Percentiles rank a stretch among this genome's conserved stretches.
These are phyloP conservation scores for Chernovozyma aurita DNA, from an alignment of 1,139 yeast genomes.

Conservation along the genomic window DNA sequence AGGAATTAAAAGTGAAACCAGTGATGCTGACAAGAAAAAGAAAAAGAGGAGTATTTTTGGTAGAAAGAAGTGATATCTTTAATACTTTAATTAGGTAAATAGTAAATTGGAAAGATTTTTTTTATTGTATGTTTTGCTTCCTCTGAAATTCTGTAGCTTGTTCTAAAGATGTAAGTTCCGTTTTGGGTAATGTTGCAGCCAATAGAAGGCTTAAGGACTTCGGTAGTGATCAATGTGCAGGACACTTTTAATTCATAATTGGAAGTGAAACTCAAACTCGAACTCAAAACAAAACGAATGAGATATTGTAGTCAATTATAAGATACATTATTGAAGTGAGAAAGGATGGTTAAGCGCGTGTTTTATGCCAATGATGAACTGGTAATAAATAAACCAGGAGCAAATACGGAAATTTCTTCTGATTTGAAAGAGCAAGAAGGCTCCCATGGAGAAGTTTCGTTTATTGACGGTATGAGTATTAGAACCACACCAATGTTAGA, in stretches of 20 bases:
- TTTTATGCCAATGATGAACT: slow-evolving; percentile 53
- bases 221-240: no score
- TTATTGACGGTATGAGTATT: slow-evolving; percentile 51
- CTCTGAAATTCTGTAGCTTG: not conserved
- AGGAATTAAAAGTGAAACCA: slow-evolving; percentile 15
- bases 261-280: no score
- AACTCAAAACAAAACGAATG: no score
- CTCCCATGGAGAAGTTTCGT: slow-evolving; percentile 36
- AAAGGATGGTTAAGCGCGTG: slow-evolving; percentile 25
- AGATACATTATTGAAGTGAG: no score
- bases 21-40: slow-evolving; percentile 19
- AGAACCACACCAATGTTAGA: slow-evolving; percentile 47
- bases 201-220: no score
- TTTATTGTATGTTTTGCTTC: not conserved
- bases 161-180: no score
- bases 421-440: slow-evolving; percentile 37
- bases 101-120: not conserved
- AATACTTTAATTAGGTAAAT: no score
- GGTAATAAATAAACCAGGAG: slow-evolving; percentile 45
- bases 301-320: no score
- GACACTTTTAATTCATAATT: no score
- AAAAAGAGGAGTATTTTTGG: slow-evolving; percentile 34
- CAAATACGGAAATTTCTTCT: slow-evolving; percentile 29
- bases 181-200: not conserved
- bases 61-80: slow-evolving; percentile 14